Base-by-base conservation (phyloP, 345 rosid genomes). In the Turnera subulata region DNA sequence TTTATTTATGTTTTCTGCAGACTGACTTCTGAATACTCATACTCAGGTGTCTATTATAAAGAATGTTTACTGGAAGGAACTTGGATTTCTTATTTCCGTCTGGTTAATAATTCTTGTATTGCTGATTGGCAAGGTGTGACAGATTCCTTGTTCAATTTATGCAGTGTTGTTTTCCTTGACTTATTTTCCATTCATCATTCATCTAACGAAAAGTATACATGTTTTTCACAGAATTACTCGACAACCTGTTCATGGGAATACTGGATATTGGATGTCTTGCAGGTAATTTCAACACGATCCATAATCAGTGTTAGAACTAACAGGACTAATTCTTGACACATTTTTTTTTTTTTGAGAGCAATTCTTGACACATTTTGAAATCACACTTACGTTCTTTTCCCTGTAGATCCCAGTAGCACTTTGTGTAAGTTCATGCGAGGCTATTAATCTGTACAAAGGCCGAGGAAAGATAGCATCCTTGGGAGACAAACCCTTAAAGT, bases 251-350 rank as follows among this genome's bases (percentile, higher is more conserved):
- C 90, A 14, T 43, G 55, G 54, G 56, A 59, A 46, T 88, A 85
- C 59, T 88, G 90, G 93, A 77, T 78, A 33, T 37, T 75, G 50
- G 85, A 88, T 62, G 50, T 85, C 61, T 52, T 78, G 58, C 88
- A 88, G 92, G 93, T 85, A 71, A 5, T 6, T 35, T 35, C 39
- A n/a, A n/a, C n/a, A n/a, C n/a, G n/a, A n/a, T n/a, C n/a, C n/a
- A n/a, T n/a, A n/a, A 35, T 6, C 11, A 35, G 39, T 11, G 11
- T 35, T 5, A 11, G 6, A 5, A 35, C 6, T 5, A 11, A 37
- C 8, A 37, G 0, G 11, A n/a, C n/a, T n/a, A n/a, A 7, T 7
- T 2, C 40, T 37, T 37, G 11, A 9, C 40, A 22, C 15, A 16
- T 37, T 8, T 5, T 43, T n/a, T 33, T 50, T 54, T 39, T n/a